Conservation (phyloP, 139 green algal species). For the Zygnema cylindricum region DNA sequence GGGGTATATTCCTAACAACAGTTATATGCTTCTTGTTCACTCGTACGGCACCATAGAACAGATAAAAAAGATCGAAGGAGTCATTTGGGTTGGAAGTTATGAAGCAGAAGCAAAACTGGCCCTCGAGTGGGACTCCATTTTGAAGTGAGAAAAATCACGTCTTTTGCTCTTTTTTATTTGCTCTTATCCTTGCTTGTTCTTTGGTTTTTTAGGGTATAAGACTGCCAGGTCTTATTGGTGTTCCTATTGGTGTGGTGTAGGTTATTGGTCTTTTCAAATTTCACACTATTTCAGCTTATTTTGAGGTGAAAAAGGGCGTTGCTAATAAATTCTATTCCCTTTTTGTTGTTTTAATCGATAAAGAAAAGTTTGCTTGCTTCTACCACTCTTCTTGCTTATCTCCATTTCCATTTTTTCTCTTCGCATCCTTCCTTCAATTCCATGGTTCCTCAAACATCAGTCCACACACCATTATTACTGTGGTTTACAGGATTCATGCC, state of each 20-base stretch:
- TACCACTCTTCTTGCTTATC: no score
- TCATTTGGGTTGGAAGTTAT: neutral
- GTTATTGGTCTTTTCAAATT: neutral
- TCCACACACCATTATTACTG: no score
- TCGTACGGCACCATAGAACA: neutral
- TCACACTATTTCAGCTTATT: neutral
- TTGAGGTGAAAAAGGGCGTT: neutral
- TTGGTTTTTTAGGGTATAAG: neutral
- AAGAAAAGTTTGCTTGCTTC: no score
- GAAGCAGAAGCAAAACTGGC: conserved; percentile 1
- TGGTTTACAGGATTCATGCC: no score
- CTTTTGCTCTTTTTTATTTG: conserved; percentile 8
- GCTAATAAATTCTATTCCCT: neutral
- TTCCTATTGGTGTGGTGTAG: neutral
- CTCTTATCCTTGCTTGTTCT: conserved; percentile 16
- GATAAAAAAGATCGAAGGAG: neutral
- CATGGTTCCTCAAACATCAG: no score
- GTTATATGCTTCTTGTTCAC: neutral
- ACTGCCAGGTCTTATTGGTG: neutral
- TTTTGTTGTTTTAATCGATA: neutral
- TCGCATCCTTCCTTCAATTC: no score
- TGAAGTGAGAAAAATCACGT: conserved; percentile 1
- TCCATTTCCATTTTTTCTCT: no score
- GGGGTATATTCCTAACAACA: neutral
- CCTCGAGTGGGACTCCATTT: conserved; percentile 8